Conservation (phyloP, 257 asterid species). For the Nicotiana obtusifolia region DNA sequence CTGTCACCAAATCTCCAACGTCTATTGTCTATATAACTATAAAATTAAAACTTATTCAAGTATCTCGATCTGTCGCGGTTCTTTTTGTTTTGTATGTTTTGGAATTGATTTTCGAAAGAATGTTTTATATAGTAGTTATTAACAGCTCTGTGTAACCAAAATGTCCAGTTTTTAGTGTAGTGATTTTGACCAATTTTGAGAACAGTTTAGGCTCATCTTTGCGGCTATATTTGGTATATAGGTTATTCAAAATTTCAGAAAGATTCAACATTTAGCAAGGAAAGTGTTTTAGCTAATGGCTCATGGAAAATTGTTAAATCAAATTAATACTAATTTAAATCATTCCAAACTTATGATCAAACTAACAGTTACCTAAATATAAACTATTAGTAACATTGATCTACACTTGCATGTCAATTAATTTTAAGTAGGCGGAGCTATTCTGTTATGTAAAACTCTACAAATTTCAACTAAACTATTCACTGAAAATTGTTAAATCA, state of each 20-base stretch:
- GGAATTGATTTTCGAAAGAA: neutral
- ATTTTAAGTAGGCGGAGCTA: neutral
- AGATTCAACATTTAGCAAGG: neutral
- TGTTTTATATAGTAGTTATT: neutral
- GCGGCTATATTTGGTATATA: neutral
- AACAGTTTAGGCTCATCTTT: neutral
- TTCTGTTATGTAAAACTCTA: too few species aligned
- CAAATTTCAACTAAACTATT: too few species aligned
- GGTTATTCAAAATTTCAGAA: neutral
- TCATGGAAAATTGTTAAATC: neutral
- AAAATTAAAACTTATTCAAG: neutral
- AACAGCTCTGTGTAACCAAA: neutral
- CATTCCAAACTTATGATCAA: neutral
- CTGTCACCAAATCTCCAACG: neutral
- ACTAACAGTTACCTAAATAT: neutral
- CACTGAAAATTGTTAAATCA: too few species aligned
- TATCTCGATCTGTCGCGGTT: neutral
- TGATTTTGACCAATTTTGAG: slow-evolving; percentile 1
- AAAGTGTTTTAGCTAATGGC: neutral
- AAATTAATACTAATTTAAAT: too few species aligned
- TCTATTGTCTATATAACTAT: neutral
- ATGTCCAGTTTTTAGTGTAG: neutral
- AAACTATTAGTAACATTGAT: too few species aligned
- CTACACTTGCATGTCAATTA: too few species aligned
- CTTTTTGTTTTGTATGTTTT: neutral